These are phyloP conservation scores for Moesziomyces globuligerus DNA, from an alignment of 1,284 basidiomycete genomes.

Conservation along the genomic window DNA sequence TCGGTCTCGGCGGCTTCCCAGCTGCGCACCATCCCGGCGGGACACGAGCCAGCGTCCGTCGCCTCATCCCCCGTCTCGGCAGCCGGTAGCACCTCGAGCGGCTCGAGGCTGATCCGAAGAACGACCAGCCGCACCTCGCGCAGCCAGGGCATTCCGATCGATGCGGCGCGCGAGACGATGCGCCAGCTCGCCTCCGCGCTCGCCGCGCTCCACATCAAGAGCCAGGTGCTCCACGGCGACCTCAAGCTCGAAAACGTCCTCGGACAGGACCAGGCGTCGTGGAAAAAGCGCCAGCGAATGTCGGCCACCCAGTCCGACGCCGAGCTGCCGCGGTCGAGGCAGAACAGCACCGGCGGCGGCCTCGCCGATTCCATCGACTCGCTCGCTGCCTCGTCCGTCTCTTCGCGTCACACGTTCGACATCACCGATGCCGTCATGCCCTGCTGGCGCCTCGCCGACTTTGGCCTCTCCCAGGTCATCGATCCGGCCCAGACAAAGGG, in stretches of 20 bases:
- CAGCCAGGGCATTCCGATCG: constrained; percentile 55
- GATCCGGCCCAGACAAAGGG: constrained; percentile 11
- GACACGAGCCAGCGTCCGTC: constrained; percentile 24
- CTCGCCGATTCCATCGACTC: constrained; percentile 29
- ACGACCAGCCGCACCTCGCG: constrained; percentile 25
- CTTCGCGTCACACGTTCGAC: constrained; percentile 66
- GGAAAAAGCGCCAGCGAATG: constrained; percentile 43
- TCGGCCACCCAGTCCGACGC: constrained; percentile 7
- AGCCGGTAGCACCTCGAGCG: constrained; percentile 37
- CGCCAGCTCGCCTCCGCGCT: constrained; percentile 87
- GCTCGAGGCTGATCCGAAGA: constrained; percentile 30
- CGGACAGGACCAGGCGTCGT: constrained; percentile 44
- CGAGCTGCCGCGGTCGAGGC: constrained; percentile 5
- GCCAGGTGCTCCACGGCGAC: constrained; percentile 72
- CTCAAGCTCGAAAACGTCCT: constrained; percentile 97
- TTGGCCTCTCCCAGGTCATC: constrained; percentile 75
- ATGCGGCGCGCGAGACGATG: constrained; percentile 83
- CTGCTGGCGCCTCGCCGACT: constrained; percentile 74
- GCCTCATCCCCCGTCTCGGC: constrained; percentile 39
- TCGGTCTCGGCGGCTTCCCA: constrained; percentile 35
- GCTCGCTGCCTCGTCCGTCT: constrained; percentile 38
- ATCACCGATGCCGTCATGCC: constrained; percentile 67
- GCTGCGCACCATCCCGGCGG: constrained; percentile 45
- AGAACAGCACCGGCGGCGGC: constrained; percentile 16
- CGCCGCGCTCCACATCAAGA: constrained; percentile 83